phyloP scores from a whole-genome alignment of 176 grass and related monocot species.

The Neostapfia colusana region DNA sequence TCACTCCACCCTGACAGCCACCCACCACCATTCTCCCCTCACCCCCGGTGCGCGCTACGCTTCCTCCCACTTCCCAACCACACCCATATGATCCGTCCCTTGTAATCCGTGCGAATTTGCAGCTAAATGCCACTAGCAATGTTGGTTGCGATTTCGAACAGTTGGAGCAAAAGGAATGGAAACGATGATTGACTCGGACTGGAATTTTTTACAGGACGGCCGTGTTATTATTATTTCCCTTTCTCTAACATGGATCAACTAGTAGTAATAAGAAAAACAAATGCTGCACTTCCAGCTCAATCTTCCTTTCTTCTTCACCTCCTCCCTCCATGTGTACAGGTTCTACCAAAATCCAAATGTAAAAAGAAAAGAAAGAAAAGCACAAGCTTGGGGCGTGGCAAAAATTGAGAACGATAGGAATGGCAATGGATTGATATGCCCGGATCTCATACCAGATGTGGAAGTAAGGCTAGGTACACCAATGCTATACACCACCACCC shows the following conservation, averaged over 20 bases:
- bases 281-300: slow-evolving; percentile 45
- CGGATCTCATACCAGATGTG: slow-evolving; percentile 46
- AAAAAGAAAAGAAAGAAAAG: neutral
- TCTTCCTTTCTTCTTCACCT: slow-evolving; percentile 8
- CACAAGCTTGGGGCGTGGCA: neutral
- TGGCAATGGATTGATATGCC: slow-evolving; percentile 16
- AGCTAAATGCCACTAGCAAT: too few species aligned
- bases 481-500: slow-evolving; percentile 46
- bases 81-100: too few species aligned
- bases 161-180: neutral
- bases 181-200: neutral
- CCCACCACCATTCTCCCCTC: slow-evolving; percentile 15
- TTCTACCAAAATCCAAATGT: slow-evolving; percentile 19
- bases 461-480: slow-evolving; percentile 15
- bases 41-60: slow-evolving; percentile 38
- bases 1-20: slow-evolving; percentile 38
- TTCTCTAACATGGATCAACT: slow-evolving; percentile 20
- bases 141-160: too few species aligned
- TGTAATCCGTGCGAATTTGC: too few species aligned
- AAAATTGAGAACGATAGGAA: slow-evolving; percentile 42
- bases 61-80: neutral
- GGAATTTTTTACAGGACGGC: slow-evolving; percentile 32
- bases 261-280: neutral
- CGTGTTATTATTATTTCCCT: slow-evolving; percentile 33
- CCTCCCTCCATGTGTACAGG: slow-evolving; percentile 10